Conservation (phyloP, 2,329 filamentous ascomycete species). For the Diplodia sapinea region DNA sequence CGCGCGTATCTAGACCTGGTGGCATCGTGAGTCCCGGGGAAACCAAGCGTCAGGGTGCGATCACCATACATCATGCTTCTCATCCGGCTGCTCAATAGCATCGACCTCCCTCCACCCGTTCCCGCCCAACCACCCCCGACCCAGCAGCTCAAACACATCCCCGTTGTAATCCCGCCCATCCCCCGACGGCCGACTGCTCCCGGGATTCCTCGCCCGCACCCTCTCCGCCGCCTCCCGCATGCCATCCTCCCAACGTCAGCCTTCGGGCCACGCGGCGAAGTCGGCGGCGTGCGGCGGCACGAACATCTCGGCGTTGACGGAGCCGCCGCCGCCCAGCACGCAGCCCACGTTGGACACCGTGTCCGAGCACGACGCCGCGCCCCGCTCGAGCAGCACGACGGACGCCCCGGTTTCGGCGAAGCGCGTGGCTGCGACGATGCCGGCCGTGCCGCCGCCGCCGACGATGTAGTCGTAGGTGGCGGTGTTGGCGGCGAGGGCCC, state of each 20-base stretch:
- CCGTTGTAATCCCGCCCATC: constrained; percentile 72
- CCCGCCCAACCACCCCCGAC: constrained; percentile 59
- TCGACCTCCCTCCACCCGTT: constrained; percentile 70
- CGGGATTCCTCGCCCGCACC: constrained; percentile 71
- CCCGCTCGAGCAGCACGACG: constrained; percentile 63
- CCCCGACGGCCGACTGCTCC: constrained; percentile 68
- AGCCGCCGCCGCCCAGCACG: constrained; percentile 70
- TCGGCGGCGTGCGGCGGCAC: constrained; percentile 69
- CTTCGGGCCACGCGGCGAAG: constrained; percentile 73
- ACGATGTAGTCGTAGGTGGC: constrained; percentile 68
- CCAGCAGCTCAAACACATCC: constrained; percentile 68
- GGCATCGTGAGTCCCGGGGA: constrained; percentile 64
- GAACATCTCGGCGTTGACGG: constrained; percentile 72
- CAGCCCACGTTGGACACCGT: constrained; percentile 75
- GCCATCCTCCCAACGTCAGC: constrained; percentile 72
- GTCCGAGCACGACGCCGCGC: constrained; percentile 64
- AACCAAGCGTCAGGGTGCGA: no score
- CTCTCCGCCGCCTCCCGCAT: constrained; percentile 58
- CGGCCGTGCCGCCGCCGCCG: constrained; percentile 66
- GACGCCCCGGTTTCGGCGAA: constrained; percentile 68
- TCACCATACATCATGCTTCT: constrained; percentile 65
- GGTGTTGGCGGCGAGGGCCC: constrained; percentile 41
- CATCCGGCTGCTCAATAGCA: constrained; percentile 63
- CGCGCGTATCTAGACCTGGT: constrained; percentile 55
- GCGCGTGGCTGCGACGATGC: constrained; percentile 65